phyloP scores from a whole-genome alignment of 345 rosid genomes.

The Garcia nutans region DNA sequence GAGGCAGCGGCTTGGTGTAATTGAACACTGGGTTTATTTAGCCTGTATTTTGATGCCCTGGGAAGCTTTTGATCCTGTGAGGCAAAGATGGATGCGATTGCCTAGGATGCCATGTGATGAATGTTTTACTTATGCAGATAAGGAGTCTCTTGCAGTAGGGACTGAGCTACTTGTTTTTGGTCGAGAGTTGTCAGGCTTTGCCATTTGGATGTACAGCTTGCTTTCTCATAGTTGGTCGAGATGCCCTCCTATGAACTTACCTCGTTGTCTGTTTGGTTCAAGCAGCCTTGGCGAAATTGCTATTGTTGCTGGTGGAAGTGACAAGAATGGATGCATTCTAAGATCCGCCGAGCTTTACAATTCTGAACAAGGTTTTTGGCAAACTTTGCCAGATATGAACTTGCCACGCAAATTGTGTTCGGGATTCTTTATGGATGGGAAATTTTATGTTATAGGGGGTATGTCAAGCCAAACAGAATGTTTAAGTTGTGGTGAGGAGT shows the following conservation, averaged over 20 bases:
- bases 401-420: conserved; percentile 43
- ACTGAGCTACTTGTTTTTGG: conserved; percentile 48
- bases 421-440: conserved; percentile 49
- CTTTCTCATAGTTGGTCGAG: conserved; percentile 31
- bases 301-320: conserved; percentile 46
- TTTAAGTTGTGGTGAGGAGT: conserved; percentile 47
- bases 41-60: conserved; percentile 42
- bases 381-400: conserved; percentile 38
- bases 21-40: conserved; percentile 47
- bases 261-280: conserved; percentile 48
- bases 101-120: conserved; percentile 46
- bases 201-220: conserved; percentile 42
- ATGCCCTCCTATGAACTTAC: conserved; percentile 37
- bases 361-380: conserved; percentile 38
- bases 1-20: conserved; percentile 34
- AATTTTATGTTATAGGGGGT: conserved; percentile 45
- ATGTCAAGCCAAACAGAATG: conserved; percentile 33
- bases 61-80: conserved; percentile 47
- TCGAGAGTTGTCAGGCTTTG: conserved; percentile 39
- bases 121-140: conserved; percentile 44
- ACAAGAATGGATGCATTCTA: conserved; percentile 34
- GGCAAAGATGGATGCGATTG: conserved; percentile 40
- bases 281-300: conserved; percentile 42
- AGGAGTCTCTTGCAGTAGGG: conserved; percentile 53
- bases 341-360: conserved; percentile 42